These are phyloP conservation scores for Xylaria sp. DNA, from an alignment of 2,329 filamentous ascomycete genomes.

Conservation along the genomic window DNA sequence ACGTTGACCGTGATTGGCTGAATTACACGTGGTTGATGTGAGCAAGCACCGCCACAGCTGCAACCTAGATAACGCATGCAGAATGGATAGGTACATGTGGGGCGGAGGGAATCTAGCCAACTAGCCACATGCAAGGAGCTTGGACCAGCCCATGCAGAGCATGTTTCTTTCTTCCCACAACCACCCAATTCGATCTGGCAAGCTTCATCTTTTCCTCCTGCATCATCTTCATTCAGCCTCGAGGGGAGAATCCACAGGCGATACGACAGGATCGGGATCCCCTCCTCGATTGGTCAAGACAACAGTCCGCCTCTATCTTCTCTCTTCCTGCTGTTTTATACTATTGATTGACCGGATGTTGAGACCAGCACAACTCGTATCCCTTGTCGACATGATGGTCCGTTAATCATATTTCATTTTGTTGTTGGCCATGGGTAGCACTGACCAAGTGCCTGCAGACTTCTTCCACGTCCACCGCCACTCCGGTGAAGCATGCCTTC, in stretches of 20 bases:
- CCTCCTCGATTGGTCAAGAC: slow-evolving; percentile 5
- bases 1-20: slow-evolving; percentile 22
- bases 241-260: slow-evolving; percentile 21
- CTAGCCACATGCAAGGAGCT: slow-evolving; percentile 27
- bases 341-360: slow-evolving; percentile 13
- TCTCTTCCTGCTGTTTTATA: not conserved
- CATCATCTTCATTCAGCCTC: slow-evolving; percentile 28
- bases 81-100: not conserved
- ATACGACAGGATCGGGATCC: slow-evolving; percentile 21
- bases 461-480: slow-evolving; percentile 78
- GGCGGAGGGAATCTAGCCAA: not conserved
- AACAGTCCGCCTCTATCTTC: not conserved
- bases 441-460: slow-evolving; percentile 57
- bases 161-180: slow-evolving; percentile 34
- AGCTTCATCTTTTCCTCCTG: slow-evolving; percentile 26
- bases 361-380: slow-evolving; percentile 16
- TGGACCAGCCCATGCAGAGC: slow-evolving; percentile 28
- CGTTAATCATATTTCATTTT: slow-evolving; percentile 2
- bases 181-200: slow-evolving; percentile 21
- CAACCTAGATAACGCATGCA: not conserved
- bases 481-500: slow-evolving; percentile 77
- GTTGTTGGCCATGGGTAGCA: not conserved
- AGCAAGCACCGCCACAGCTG: slow-evolving; percentile 24
- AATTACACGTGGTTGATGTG: slow-evolving; percentile 10
- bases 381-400: slow-evolving; percentile 35